Base-by-base conservation (phyloP, 2,329 filamentous ascomycete genomes). In the Fusarium graminum region DNA sequence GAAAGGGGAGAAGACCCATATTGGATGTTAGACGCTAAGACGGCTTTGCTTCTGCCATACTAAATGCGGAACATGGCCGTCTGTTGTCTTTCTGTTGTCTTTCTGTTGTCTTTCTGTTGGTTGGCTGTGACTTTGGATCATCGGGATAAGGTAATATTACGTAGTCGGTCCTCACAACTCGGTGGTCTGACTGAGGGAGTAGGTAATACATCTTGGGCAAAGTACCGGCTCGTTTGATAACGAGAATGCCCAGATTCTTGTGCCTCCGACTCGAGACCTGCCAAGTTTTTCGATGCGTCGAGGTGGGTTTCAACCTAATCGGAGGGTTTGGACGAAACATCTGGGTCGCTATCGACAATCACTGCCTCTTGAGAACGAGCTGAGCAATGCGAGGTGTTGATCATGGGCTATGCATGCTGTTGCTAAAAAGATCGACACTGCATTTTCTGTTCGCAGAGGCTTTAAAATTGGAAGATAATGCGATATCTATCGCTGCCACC, bases 401-500 rank as follows among this genome's bases (percentile, higher is more conserved):
- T 55, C 52, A 43, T 40, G 26, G 39, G 22, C 41, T 13, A 38
- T 29, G 58, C 63, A 65, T 47, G 61, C 52, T 50, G 41, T 51
- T 43, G 19, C 54, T 45, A 32, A 38, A 17, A 26, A 36, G 64
- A 68, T 68, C 64, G 60, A 40, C 65, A 61, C 43, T 46, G 54
- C 16, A 51, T 57, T 30, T 50, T 50, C 59, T 55, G 49, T 41
- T 30, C n/a, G 43, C 34, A 51, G 65, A 51, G 60, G 61, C 54
- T 61, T 51, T 47, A 49, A 49, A 40, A 43, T 65, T 65, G 43
- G 47, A 57, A 46, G 51, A 52, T 36, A 61, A 61, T 62, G 65
- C 51, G 44, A 44, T 41, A 46, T 50, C 29, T 44, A 34, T 38
- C 46, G 34, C 16, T 50, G 29, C 32, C 30, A 39, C 56, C 45